Evolutionary conservation across 2,329 filamentous ascomycete species (phyloP), one percentile per base, ranked within the genome.

Genomic region (Xenosphaeropsis pyriputrescens): DNA sequence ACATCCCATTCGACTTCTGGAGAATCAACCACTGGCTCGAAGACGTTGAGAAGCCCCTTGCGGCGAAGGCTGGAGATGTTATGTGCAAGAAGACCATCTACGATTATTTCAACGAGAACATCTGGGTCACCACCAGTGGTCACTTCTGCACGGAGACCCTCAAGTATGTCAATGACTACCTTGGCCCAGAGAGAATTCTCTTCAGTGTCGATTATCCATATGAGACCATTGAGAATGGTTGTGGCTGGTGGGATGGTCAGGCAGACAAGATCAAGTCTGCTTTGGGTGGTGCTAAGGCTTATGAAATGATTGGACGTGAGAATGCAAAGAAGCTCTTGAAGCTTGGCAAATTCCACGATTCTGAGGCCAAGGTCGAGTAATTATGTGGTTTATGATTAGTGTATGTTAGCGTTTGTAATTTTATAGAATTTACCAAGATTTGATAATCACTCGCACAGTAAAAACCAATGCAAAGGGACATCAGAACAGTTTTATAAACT

Each of bases 41-140:
- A 40, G 67, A 72, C 31, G 51, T 67, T 34, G 62, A 70, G 55
- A 62, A 63, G 54, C 45, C 58, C 58, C 35, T 44, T 11, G 46
- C 19, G 31, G 13, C 13, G 50, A 59, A 55, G 18, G 60, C 58
- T 40, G 35, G 35, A n/a, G 19, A 36, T 30, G 22, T 18, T 4
- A 16, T 35, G n/a, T 29, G 14, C 15, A 57, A 60, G 48, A 57
- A 54, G 49, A 61, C 57, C 6, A 62, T 62, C 41, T 51, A 59
- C 51, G 61, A 72, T 14, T 74, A 73, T 51, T 74, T 73, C 51
- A 57, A 57, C 16, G 45, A 62, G 30, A 73, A 73, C 49, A 56
- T 74, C 40, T 74, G 65, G 65, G 63, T 73, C 44, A 74, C 70
- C 3, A 73, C 70, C 1, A 64, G 59, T 39, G 70, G 70, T 0